Evolutionary conservation across 768 basidiomycete genomes (phyloP).

Genomic region (Leccinum longicurvipes): DNA sequence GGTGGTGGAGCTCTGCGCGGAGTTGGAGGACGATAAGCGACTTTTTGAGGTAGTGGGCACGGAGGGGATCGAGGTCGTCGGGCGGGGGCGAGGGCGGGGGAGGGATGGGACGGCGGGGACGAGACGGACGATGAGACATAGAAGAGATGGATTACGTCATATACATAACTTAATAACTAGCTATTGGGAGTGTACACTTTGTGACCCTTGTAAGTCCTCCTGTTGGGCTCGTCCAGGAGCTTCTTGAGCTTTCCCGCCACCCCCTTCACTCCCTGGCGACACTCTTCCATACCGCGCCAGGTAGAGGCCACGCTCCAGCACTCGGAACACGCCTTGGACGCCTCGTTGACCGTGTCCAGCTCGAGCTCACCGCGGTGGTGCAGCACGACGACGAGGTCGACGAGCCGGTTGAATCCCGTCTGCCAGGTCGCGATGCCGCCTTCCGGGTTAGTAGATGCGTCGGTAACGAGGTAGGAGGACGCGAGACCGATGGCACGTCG

Average conservation of each 20-base stretch:
- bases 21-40: conserved; percentile 87
- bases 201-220: conserved; percentile 31
- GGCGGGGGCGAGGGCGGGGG: conserved; percentile 5
- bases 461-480: conserved; percentile 76
- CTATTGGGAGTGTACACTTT: conserved; percentile 32
- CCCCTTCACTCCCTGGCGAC: conserved; percentile 57
- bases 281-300: conserved; percentile 66
- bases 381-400: conserved; percentile 71
- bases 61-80: conserved; percentile 67
- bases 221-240: conserved; percentile 35
- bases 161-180: not conserved
- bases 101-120: conserved; percentile 8
- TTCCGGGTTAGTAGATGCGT: conserved; percentile 59
- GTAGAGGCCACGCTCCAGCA: conserved; percentile 73
- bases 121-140: not conserved
- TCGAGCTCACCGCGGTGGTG: conserved; percentile 66
- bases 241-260: conserved; percentile 60
- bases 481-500: conserved; percentile 66
- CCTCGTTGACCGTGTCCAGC: conserved; percentile 70
- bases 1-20: too few species aligned
- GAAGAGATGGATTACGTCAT: conserved; percentile 15
- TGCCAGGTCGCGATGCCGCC: conserved; percentile 61
- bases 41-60: conserved; percentile 98
- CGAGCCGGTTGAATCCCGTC: conserved; percentile 61
- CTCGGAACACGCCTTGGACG: conserved; percentile 62